Evolutionary conservation across 75 land plant species (phyloP).

Genomic region (Pinus albicaulis): DNA sequence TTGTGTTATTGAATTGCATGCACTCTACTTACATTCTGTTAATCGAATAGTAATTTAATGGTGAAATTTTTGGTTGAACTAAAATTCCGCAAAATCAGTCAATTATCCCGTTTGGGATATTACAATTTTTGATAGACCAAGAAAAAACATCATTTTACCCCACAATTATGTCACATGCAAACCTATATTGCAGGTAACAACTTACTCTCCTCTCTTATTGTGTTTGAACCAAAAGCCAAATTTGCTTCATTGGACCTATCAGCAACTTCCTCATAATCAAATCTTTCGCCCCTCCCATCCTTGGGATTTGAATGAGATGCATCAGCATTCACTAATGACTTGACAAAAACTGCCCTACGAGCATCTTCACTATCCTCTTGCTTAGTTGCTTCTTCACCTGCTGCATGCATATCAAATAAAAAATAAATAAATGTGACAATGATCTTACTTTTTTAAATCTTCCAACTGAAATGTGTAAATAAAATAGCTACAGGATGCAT

Average conservation of each 20-base stretch:
- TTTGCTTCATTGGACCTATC: background rate
- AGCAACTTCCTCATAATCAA: background rate
- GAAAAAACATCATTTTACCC: background rate
- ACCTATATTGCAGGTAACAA: background rate
- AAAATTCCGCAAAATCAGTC: too few species aligned
- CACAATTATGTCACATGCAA: background rate
- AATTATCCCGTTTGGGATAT: too few species aligned
- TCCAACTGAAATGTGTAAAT: background rate
- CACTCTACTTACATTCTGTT: too few species aligned
- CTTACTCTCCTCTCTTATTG: conserved; percentile 2
- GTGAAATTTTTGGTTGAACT: too few species aligned
- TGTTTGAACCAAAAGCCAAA: conserved; percentile 1
- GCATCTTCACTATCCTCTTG: conserved; percentile 36
- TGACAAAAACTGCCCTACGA: conserved; percentile 66
- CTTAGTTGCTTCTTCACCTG: conserved; percentile 45
- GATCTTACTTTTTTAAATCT: conserved; percentile 5
- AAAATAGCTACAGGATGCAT: background rate
- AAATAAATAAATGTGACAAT: background rate
- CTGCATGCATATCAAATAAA: background rate
- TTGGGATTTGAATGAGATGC: conserved; percentile 13
- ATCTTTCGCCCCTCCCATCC: background rate
- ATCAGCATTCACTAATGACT: conserved; percentile 33
- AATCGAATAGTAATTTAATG: too few species aligned
- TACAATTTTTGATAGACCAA: background rate
- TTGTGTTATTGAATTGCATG: too few species aligned